A percentile compares a stretch with the other conserved stretches of the same genome.
Conservation (phyloP, 2,329 filamentous ascomycete genomes). For the Xylaria sp. region DNA sequence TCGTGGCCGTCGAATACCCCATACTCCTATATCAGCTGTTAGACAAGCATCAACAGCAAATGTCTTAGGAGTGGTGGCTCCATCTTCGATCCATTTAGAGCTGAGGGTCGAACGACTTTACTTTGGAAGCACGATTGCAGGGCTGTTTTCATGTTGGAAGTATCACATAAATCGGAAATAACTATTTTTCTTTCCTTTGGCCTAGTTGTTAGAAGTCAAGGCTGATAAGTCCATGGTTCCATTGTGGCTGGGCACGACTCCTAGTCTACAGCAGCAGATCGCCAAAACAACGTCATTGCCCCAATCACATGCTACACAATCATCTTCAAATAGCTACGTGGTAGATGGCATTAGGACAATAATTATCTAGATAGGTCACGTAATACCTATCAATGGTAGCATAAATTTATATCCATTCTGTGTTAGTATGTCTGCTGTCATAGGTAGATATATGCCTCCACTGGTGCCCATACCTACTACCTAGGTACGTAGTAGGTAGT, state of each 20-base stretch:
- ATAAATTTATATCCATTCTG: too few relatives aligned
- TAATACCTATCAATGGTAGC: too few relatives aligned
- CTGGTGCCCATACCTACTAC: neutral
- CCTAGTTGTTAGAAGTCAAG: neutral
- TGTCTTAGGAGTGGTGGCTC: neutral
- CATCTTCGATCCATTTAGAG: neutral
- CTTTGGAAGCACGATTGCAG: neutral
- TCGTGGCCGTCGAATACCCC: too few relatives aligned
- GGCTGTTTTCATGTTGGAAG: neutral
- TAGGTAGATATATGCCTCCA: too few relatives aligned
- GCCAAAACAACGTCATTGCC: slow-evolving; percentile 1
- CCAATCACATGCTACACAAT: neutral
- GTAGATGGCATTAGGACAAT: too few relatives aligned
- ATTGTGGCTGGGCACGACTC: neutral
- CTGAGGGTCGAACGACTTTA: neutral
- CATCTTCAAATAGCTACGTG: neutral
- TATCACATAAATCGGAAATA: neutral
- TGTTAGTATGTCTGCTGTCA: too few relatives aligned
- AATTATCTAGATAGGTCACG: too few relatives aligned
- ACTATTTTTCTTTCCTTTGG: neutral
- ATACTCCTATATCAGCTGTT: neutral
- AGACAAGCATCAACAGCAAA: neutral
- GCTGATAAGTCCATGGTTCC: neutral
- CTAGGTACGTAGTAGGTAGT: too few relatives aligned
- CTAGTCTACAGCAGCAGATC: too few relatives aligned